Conservation (phyloP, 106 monocot species). For the Apostasia ramifera region DNA sequence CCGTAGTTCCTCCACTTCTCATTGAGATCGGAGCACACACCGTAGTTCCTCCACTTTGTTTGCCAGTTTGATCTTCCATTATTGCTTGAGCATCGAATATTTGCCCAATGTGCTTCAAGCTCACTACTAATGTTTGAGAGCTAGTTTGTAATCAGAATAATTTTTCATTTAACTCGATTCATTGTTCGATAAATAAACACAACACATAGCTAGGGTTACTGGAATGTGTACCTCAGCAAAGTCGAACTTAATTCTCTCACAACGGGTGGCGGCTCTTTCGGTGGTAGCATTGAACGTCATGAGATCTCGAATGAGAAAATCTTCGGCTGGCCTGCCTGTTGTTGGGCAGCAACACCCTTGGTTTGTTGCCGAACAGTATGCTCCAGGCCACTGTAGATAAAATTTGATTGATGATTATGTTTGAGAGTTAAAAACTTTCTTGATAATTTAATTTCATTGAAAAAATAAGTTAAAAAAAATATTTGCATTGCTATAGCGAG, state of each 20-base stretch:
- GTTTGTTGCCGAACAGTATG: slow-evolving; percentile 14
- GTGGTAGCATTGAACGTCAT: background rate
- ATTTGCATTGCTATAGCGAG: background rate
- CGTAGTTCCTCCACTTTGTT: slow-evolving; percentile 16
- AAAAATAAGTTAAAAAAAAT: background rate
- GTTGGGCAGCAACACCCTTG: slow-evolving; percentile 18
- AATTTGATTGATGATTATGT: background rate
- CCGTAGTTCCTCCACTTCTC: too few species aligned
- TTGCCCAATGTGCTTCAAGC: slow-evolving; percentile 15
- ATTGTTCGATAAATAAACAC: too few species aligned
- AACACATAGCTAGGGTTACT: background rate
- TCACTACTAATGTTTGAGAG: background rate
- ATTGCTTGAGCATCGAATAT: slow-evolving; percentile 25
- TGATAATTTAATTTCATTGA: too few species aligned
- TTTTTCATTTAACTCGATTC: background rate
- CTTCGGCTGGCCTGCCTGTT: slow-evolving; percentile 9
- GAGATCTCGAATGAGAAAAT: slow-evolving; percentile 17
- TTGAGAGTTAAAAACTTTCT: background rate
- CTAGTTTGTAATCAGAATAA: background rate
- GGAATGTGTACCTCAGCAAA: background rate
- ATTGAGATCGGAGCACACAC: slow-evolving; percentile 15
- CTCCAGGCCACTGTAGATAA: slow-evolving; percentile 23
- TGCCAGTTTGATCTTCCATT: slow-evolving; percentile 16
- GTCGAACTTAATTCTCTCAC: slow-evolving; percentile 7
- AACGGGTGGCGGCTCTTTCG: slow-evolving; percentile 3